Evolutionary conservation across 1,284 basidiomycete species (phyloP), one percentile per base, ranked within the genome.

Genomic region (Boletus sp.): DNA sequence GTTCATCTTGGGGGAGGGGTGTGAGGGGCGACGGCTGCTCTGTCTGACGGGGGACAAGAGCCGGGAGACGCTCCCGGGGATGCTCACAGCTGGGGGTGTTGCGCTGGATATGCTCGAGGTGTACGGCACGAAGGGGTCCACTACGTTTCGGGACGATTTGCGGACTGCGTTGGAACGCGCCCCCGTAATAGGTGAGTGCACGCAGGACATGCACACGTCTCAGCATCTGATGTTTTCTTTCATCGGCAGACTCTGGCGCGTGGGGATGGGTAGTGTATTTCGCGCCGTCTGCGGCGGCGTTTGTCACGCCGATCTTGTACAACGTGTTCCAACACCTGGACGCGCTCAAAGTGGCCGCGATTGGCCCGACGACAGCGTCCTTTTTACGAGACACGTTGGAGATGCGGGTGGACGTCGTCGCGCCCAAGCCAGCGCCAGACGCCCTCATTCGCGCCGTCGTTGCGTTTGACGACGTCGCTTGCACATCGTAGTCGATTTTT

Each of bases 41-140:
- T 90, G 88, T 61, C 73, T 92, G 8, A 85, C 79, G 5, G 88
- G 88, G 14, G 89, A 91, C 72, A 91, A 90, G 72, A 91, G 87
- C 51, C 73, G 78, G 14, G 86, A 90, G 54, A 83, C 78, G 0
- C 64, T 91, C 2, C 70, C 78, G 0, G 68, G 52, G 5, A 73
- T 82, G 8, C 68, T 92, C 30, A 49, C 57, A 0, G 69, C 69
- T 0, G 74, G 69, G 0, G 72, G 71, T 1, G 61, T 87, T 2
- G 59, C 58, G 29, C 62, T 84, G 22, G 65, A 73, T 13, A 54
- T 70, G 14, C 56, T 88, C 14, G 75, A 84, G 57, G 85, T 88
- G 9, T 91, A 91, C 56, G 73, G 72, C 57, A 89, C 88, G 17
- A 71, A 67, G 34, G 76, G 78, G 1, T 80, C 81, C 3, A 63